Percentiles rank a stretch among this genome's conserved stretches.
Evolutionary conservation across 768 basidiomycete species (phyloP).

Genomic region (Dendrothele bispora): DNA sequence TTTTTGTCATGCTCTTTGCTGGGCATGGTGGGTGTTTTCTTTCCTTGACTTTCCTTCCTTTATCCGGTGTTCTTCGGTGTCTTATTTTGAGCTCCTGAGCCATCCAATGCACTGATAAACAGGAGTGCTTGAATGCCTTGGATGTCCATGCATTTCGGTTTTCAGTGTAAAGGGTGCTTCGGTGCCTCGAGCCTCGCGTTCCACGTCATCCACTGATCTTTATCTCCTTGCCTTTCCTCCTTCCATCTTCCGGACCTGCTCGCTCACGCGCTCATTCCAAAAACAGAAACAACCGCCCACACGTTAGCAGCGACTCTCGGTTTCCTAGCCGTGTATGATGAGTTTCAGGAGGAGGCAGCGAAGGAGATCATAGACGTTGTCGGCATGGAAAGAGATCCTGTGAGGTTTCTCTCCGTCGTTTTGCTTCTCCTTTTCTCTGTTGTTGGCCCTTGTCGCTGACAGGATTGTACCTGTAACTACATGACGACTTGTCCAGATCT

Average conservation of each 20-base stretch:
- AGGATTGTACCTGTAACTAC: not conserved
- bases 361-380: slow-evolving; percentile 43
- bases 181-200: too few species aligned
- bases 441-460: not conserved
- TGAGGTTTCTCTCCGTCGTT: slow-evolving; percentile 12
- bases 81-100: too few species aligned
- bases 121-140: too few species aligned
- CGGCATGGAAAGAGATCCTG: slow-evolving; percentile 33
- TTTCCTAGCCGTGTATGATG: slow-evolving; percentile 42
- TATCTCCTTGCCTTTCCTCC: too few species aligned
- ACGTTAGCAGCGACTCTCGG: slow-evolving; percentile 47
- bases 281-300: slow-evolving; percentile 53
- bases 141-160: too few species aligned
- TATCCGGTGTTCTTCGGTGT: not conserved
- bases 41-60: not conserved
- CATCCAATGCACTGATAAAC: too few species aligned
- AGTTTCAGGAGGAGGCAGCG: slow-evolving; percentile 48
- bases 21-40: slow-evolving; percentile 45
- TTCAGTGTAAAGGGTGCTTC: too few species aligned
- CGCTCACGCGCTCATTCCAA: too few species aligned
- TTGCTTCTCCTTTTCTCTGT: not conserved
- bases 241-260: too few species aligned
- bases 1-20: slow-evolving; percentile 53
- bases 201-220: too few species aligned
- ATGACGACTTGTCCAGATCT: slow-evolving; percentile 20